Evolutionary conservation across 1,284 basidiomycete species (phyloP).

Genomic region (Anthracocystis panici-leucophaei): DNA sequence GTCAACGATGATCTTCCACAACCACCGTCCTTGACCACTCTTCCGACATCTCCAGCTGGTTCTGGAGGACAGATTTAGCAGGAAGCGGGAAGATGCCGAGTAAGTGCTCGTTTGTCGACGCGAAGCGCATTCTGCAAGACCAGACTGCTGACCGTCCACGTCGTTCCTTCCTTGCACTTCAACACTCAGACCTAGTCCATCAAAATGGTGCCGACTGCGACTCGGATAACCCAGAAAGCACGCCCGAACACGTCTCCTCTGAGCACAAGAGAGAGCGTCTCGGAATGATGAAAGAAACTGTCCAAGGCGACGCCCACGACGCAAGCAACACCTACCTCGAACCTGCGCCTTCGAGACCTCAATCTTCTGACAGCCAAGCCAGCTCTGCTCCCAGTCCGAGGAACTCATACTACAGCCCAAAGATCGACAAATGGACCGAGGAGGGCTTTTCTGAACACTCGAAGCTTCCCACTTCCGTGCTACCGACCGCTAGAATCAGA

Average conservation of each 20-base stretch:
- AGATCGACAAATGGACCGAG: not conserved
- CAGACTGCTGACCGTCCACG: no score
- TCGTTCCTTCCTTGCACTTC: no score
- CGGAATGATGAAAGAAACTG: not conserved
- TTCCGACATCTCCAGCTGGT: not conserved
- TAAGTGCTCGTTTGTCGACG: no score
- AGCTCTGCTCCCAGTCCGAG: not conserved
- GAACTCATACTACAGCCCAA: no score
- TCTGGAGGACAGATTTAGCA: not conserved
- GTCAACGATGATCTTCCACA: not conserved
- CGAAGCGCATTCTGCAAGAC: no score
- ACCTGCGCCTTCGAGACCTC: not conserved
- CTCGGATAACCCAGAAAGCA: conserved; percentile 8
- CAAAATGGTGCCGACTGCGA: not conserved
- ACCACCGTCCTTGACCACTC: conserved; percentile 5
- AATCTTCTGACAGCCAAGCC: not conserved
- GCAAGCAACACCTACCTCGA: not conserved
- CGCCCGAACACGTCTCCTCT: not conserved
- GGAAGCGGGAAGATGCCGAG: no score
- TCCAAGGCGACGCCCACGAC: not conserved
- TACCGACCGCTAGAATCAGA: conserved; percentile 9
- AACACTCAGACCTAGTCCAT: not conserved
- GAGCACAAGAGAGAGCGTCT: not conserved
- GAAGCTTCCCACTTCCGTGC: not conserved
- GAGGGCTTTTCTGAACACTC: not conserved